These are phyloP conservation scores for Candida suzukii DNA, from an alignment of 805 yeast genomes.

Conservation along the genomic window DNA sequence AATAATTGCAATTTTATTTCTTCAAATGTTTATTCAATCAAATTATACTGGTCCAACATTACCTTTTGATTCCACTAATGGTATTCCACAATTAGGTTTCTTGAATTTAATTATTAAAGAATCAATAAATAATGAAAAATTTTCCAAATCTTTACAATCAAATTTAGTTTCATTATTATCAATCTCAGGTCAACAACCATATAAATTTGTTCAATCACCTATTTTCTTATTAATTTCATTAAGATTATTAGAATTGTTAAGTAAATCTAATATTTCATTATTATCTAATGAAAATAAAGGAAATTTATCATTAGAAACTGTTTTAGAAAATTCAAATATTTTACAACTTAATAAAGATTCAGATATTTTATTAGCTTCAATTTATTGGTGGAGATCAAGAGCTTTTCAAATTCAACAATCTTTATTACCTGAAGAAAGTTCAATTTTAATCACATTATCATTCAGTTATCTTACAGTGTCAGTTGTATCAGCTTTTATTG, in stretches of 20 bases:
- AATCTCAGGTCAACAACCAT: constrained; percentile 57
- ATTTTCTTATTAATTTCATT: constrained; percentile 36
- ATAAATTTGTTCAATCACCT: constrained; percentile 50
- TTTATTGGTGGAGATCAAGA: constrained; percentile 74
- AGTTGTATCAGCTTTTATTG: constrained; percentile 26
- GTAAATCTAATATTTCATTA: constrained; percentile 20
- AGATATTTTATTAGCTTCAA: constrained; percentile 36
- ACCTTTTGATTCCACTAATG: constrained; percentile 20
- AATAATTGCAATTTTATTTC: constrained; percentile 46
- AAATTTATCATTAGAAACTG: too few relatives aligned
- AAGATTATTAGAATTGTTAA: constrained; percentile 34
- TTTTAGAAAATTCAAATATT: constrained; percentile 14
- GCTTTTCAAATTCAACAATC: constrained; percentile 59
- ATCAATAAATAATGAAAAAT: constrained; percentile 15
- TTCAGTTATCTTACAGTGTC: constrained; percentile 31
- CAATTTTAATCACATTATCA: constrained; percentile 33
- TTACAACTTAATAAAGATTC: constrained; percentile 4
- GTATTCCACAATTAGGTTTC: constrained; percentile 12
- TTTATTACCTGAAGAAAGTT: constrained; percentile 53
- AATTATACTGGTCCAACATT: constrained; percentile 81
- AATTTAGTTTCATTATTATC: constrained; percentile 10
- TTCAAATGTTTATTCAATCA: constrained; percentile 65
- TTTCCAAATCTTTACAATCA: constrained; percentile 7
- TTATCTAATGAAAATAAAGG: constrained; percentile 2
- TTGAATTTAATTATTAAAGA: constrained; percentile 5